These are phyloP conservation scores for Trichoderma harzianum DNA, from an alignment of 2,329 filamentous ascomycete species.

Conservation along the genomic window DNA sequence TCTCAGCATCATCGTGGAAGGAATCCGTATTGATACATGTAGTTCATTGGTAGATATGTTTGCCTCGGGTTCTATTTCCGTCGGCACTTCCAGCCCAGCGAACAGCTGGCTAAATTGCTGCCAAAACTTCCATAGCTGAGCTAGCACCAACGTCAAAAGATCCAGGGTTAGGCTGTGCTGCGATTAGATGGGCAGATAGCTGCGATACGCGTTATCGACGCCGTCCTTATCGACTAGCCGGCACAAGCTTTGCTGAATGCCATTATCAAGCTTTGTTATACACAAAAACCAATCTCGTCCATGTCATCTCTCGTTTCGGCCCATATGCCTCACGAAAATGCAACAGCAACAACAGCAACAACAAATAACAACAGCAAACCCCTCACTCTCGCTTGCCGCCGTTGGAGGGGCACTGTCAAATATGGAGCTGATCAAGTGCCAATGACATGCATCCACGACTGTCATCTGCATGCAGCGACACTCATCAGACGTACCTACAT, in stretches of 20 bases:
- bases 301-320: background rate
- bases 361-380: background rate
- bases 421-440: constrained; percentile 17
- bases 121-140: background rate
- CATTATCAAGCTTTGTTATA: constrained; percentile 13
- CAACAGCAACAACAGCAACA: background rate
- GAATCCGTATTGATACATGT: background rate
- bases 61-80: background rate
- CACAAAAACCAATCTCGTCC: background rate
- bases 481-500: constrained; percentile 16
- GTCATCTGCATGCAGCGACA: constrained; percentile 17
- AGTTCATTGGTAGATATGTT: background rate
- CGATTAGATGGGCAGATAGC: background rate
- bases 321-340: background rate
- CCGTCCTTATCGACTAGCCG: constrained; percentile 5
- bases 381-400: constrained; percentile 17
- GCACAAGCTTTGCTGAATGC: background rate
- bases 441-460: constrained; percentile 20
- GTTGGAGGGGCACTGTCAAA: constrained; percentile 12
- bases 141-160: background rate
- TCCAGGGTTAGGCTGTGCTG: background rate
- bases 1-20: background rate
- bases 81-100: background rate
- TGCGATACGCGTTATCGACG: background rate
- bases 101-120: background rate